Evolutionary conservation across 805 yeast species (phyloP), one percentile per base, ranked within the genome.

Genomic region (Ogataea ganodermae): DNA sequence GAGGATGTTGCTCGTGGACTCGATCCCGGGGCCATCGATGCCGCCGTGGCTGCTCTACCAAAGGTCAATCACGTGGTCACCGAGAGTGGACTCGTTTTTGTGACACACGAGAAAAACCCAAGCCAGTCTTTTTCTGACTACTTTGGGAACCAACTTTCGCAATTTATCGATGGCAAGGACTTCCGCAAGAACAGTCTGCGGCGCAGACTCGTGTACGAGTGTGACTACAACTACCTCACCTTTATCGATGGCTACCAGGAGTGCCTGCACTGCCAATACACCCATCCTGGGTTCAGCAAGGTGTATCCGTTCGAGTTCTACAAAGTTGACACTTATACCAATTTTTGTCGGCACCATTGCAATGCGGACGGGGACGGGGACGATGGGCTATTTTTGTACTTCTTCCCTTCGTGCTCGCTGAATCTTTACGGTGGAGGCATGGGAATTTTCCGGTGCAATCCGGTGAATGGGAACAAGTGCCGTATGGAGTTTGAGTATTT

Each of bases 401-500:
- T 61, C 39, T 62, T 62, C 57, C 65, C 66, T 17, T 54, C 62
- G n/a, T 53, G 59, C 38, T 46, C 65, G 2, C 46, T 62, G 35
- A 62, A 61, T 45, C 36, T 48, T 20, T 63, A 63, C 42, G 65
- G 61, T 13, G 68, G 68, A 31, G 68, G 68, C 4, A 51, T 61
- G 53, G 60, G 66, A 12, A 48, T 59, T 22, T 63, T 63, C 50
- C 55, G 68, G 27, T 55, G 59, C 28, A 51, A 52, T 43, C 68
- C 68, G n/a, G 46, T 62, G 27, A 48, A 46, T 24, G 67, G 61
- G 2, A 51, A 51, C 44, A 61, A 48, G 27, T 52, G 57, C 8
- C 55, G 67, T 24, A 62, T 60, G 64, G 67, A 63, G 48, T 62
- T 63, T 44, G 68, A 63, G 40, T 63, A 62, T 40, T 63, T 48